phyloP scores from a whole-genome alignment of 106 monocot species.

The Dactylorhiza incarnata region DNA sequence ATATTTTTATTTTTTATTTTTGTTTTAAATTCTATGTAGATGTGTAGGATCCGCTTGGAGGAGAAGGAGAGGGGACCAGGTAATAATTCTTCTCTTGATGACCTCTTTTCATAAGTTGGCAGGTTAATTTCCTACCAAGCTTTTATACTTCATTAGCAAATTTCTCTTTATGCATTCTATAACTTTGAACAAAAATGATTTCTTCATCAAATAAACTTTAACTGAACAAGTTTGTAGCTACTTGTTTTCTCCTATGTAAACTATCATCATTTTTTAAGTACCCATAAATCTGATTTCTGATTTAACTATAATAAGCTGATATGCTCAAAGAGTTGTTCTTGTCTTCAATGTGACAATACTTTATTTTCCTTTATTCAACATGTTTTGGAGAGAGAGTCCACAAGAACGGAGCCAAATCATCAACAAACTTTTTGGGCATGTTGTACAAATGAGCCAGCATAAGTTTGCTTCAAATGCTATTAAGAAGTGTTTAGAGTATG shows the following conservation, averaged over 20 bases:
- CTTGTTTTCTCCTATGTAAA: not conserved
- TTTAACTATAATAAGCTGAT: not conserved
- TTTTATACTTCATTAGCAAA: too few relatives aligned
- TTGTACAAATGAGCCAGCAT: constrained; percentile 92
- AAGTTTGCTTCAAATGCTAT: constrained; percentile 96
- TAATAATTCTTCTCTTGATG: too few relatives aligned
- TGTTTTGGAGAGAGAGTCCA: constrained; percentile 54
- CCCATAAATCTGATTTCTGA: not conserved
- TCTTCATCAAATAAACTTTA: not conserved
- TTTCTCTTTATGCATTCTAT: not conserved
- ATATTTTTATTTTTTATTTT: not conserved
- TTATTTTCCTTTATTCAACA: constrained; percentile 33
- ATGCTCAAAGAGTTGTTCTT: not conserved
- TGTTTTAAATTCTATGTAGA: not conserved
- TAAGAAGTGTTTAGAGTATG: constrained; percentile 82
- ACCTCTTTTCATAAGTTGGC: too few relatives aligned
- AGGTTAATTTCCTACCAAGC: too few relatives aligned
- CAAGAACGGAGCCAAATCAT: constrained; percentile 77
- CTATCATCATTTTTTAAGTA: not conserved
- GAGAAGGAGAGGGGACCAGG: too few relatives aligned
- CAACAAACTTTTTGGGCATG: constrained; percentile 67
- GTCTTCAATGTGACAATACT: not conserved
- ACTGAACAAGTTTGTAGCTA: too few relatives aligned
- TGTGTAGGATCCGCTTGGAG: too few relatives aligned
- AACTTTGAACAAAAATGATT: not conserved